Base-by-base conservation (phyloP, 345 rosid genomes). In the Eutrema yunnanense region DNA sequence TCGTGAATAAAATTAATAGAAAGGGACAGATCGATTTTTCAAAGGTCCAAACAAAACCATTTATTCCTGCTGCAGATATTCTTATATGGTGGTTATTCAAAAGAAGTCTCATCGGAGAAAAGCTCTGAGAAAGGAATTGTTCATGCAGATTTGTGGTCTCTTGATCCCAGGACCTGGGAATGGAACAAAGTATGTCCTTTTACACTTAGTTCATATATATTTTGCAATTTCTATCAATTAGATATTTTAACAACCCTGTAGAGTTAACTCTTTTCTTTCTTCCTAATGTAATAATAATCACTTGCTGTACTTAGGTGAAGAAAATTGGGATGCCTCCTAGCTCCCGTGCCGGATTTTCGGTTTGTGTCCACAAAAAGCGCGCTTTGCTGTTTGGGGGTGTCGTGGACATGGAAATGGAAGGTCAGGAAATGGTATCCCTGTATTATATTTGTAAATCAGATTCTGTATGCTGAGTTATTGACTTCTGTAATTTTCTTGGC, bases 81-180 rank as follows among this genome's bases (percentile, higher is more conserved):
- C 82, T 77, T 94, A 66, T 91, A 89, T 82, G 98, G 98, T 70
- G 97, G 97, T 67, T 94, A 94, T 73, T 91, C 92, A 27, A 94
- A 94, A 78, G 98, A 89, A 81, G 86, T 91, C 72, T 84, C 92
- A 74, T 76, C 97, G 6, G 97, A 89, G 72, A 91, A 91, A 81
- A 83, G 60, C 79, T 85, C 96, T 37, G 98, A 91, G 84, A 94
- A 87, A 82, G 98, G 98, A 72, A 76, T 75, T 77, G 88, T 94
- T 76, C 98, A 94, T 56, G 79, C 97, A 66, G 98, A 94, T 78
- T 77, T 94, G 89, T 94, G 97, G 96, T 89, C 95, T 29, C 96
- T 94, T 69, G 98, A 94, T 81, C 98, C 98, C 56, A 85, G 86
- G 87, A 89, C 92, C 41, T 94, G 98, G 98, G 97, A 94, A 79